These are phyloP conservation scores for Patellifolia procumbens DNA, from an alignment of 179 eudicot species.

Conservation along the genomic window DNA sequence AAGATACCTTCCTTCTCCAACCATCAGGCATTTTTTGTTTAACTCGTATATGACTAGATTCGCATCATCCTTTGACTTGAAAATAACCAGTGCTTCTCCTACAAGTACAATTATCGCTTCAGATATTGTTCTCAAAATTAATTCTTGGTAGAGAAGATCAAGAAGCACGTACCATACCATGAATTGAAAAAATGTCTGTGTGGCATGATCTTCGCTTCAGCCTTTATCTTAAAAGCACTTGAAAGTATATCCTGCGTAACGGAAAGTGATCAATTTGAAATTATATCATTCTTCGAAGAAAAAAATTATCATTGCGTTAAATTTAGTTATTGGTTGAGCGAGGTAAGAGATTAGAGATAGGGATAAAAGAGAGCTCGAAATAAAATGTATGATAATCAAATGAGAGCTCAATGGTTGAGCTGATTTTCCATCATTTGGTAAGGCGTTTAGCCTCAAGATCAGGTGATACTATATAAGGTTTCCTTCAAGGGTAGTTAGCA, in stretches of 20 bases:
- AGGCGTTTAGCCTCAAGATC: too few relatives aligned
- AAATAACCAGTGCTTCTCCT: conserved; percentile 40
- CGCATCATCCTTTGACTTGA: conserved; percentile 24
- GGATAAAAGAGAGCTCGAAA: too few relatives aligned
- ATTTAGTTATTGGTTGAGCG: too few relatives aligned
- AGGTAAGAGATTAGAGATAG: too few relatives aligned
- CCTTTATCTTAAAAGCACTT: conserved; percentile 28
- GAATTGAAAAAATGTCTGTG: conserved; percentile 22
- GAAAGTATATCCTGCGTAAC: conserved; percentile 33
- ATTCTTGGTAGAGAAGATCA: neutral
- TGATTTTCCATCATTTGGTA: too few relatives aligned
- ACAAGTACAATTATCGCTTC: conserved; percentile 1
- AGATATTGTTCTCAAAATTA: neutral
- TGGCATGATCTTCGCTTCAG: conserved; percentile 36
- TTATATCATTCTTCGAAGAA: too few relatives aligned
- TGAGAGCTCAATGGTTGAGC: too few relatives aligned
- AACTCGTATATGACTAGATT: conserved; percentile 25
- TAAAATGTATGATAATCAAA: too few relatives aligned
- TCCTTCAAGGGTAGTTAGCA: too few relatives aligned
- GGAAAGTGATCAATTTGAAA: too few relatives aligned
- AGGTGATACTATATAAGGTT: too few relatives aligned
- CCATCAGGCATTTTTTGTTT: conserved; percentile 28
- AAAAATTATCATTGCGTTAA: too few relatives aligned
- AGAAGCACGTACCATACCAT: conserved; percentile 28
- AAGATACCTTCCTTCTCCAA: conserved; percentile 36